phyloP scores from a whole-genome alignment of 495 filamentous ascomycete species.

The Penicillium crystallinum region DNA sequence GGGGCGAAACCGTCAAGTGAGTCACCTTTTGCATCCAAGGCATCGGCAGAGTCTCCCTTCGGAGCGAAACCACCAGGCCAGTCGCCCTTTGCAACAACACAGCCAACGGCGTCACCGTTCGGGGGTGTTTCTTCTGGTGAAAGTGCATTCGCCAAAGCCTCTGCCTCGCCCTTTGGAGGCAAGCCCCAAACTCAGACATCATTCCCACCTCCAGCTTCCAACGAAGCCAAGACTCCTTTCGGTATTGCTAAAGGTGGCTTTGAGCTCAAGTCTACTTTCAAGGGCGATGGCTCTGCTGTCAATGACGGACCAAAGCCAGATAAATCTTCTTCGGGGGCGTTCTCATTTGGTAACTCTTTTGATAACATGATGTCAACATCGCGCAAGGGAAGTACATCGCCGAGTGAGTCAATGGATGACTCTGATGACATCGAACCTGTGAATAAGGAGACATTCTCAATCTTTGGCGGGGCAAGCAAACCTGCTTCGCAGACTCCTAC shows the following conservation, averaged over 20 bases:
- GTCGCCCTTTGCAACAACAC: conserved; percentile 20
- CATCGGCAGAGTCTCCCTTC: not conserved
- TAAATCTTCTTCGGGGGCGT: conserved; percentile 31
- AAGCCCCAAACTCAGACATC: conserved; percentile 23
- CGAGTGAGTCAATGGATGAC: conserved; percentile 37
- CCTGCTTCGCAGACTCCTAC: conserved; percentile 18
- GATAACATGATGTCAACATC: conserved; percentile 23
- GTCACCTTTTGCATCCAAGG: not conserved
- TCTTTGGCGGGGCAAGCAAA: conserved; percentile 29
- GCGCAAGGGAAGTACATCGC: conserved; percentile 16
- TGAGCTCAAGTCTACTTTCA: conserved; percentile 74
- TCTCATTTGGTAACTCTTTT: conserved; percentile 31
- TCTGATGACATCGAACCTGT: conserved; percentile 28
- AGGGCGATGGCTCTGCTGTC: conserved; percentile 60
- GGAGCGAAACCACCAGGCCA: not conserved
- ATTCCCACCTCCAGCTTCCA: conserved; percentile 36
- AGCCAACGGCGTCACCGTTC: conserved; percentile 1
- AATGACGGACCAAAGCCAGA: conserved; percentile 54
- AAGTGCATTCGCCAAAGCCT: no score
- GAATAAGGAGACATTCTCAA: conserved; percentile 16
- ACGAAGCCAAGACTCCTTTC: conserved; percentile 42
- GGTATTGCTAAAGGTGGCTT: conserved; percentile 54
- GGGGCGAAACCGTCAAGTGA: conserved; percentile 5
- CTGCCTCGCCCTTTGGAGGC: conserved; percentile 25
- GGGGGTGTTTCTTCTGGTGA: not conserved